These are phyloP conservation scores for Pestalotiopsis sp. DNA, from an alignment of 2,329 filamentous ascomycete genomes.

Conservation along the genomic window DNA sequence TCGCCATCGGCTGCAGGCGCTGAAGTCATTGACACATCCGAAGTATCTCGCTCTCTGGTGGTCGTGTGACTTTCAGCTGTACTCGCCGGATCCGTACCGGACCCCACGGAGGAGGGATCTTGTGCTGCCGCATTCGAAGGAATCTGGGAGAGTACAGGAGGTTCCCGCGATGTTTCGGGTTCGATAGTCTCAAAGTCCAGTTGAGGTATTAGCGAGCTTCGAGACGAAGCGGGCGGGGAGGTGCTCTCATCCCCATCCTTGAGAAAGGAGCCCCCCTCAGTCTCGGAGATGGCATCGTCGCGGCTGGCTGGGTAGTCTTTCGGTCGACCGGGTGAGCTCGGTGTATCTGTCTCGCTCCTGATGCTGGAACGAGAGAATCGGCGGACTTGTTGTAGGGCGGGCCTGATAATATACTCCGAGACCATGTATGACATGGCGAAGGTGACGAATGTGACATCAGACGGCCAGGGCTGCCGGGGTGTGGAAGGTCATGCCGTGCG, in stretches of 20 bases:
- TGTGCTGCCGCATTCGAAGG: background rate
- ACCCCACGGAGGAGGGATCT: background rate
- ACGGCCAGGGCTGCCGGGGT: constrained; percentile 5
- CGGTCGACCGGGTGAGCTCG: constrained; percentile 31
- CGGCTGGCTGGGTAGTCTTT: constrained; percentile 19
- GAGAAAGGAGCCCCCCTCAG: constrained; percentile 27
- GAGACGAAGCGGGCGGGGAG: constrained; percentile 26
- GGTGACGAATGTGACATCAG: constrained; percentile 8
- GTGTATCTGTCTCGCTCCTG: constrained; percentile 31
- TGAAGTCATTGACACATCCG: background rate
- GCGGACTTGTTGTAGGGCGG: constrained; percentile 66
- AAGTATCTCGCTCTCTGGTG: constrained; percentile 1
- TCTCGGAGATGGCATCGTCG: constrained; percentile 31
- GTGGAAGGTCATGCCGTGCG: constrained; percentile 9
- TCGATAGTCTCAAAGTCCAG: constrained; percentile 6
- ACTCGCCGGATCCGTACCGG: background rate
- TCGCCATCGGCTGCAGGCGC: background rate
- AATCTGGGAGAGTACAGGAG: background rate
- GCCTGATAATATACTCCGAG: constrained; percentile 66
- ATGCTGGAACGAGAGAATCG: constrained; percentile 53
- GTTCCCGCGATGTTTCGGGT: background rate
- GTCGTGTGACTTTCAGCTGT: background rate
- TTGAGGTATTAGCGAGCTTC: constrained; percentile 24
- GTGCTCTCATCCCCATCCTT: constrained; percentile 25
- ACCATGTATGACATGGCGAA: constrained; percentile 61